Evolutionary conservation across 2,329 filamentous ascomycete species (phyloP), one percentile per base, ranked within the genome.

Genomic region (Paraconiothyrium sp.): DNA sequence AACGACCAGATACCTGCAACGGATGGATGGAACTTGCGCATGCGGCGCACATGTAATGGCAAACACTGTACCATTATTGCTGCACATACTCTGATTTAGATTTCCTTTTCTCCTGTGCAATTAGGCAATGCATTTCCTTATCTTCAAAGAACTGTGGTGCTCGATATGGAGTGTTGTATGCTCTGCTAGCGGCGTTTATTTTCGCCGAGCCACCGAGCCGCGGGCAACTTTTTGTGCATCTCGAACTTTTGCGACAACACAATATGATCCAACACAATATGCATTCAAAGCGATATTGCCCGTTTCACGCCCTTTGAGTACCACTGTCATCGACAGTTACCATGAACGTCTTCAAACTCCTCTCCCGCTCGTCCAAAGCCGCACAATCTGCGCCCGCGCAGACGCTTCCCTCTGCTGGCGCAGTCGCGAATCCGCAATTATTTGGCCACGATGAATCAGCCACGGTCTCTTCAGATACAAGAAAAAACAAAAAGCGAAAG

Each of bases 331-430:
- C 5, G n/a, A 49, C n/a, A 39, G 30, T 47, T 0, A 68, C 52
- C 59, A 92, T 92, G 90, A 90, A 93, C 79, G 88, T 92, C 58
- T 83, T 92, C 72, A 92, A 89, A 72, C 81, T 93, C 35, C 82
- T 93, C 61, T 92, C 90, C 39, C 85, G 90, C 54, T 90, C 90
- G 60, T 88, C 88, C 3, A 92, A 91, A 70, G 80, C 83, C 14
- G 73, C 81, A 60, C 82, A 79, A 54, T 63, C 71, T 11, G 73
- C 77, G 34, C 71, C 76, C 34, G 64, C 78, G 22, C 70, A 80
- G 3, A 85, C 83, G 58, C 81, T 91, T 35, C 90, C 90, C 7
- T 92, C 89, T 4, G 86, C 87, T 55, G 90, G 89, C 63, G 86
- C 84, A 24, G 82, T 82, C 64, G 80, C 85, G 47, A 90, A 90